A percentile compares a stretch with the other conserved stretches of the same genome.
Evolutionary conservation across 1,139 yeast species (phyloP).

Genomic region (Candida mesenterica): DNA sequence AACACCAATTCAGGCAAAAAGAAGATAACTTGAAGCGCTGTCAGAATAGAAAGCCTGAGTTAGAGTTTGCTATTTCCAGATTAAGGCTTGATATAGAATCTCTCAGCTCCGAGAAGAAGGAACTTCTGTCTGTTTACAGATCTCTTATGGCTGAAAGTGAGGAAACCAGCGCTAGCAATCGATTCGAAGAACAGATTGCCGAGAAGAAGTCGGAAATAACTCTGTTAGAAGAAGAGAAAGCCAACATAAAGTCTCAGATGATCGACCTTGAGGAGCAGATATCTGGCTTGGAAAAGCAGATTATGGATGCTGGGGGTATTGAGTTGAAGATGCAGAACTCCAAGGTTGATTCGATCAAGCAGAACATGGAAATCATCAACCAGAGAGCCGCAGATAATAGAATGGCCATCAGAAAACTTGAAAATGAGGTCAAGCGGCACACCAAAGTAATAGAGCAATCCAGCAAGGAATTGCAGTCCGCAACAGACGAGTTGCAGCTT

Average conservation of each 20-base stretch:
- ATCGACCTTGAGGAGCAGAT: slow-evolving; percentile 59
- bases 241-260: slow-evolving; percentile 52
- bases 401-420: slow-evolving; percentile 60
- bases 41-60: slow-evolving; percentile 65
- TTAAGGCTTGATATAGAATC: slow-evolving; percentile 65
- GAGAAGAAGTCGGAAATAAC: slow-evolving; percentile 38
- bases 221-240: slow-evolving; percentile 36
- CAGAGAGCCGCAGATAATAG: slow-evolving; percentile 63
- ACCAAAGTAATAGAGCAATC: slow-evolving; percentile 46
- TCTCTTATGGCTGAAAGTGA: slow-evolving; percentile 39
- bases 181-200: slow-evolving; percentile 34
- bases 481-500: slow-evolving; percentile 29
- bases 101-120: slow-evolving; percentile 46
- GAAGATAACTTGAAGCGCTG: slow-evolving; percentile 55
- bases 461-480: slow-evolving; percentile 31
- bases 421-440: slow-evolving; percentile 62
- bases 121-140: slow-evolving; percentile 36
- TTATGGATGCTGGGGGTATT: slow-evolving; percentile 92
- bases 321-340: slow-evolving; percentile 77
- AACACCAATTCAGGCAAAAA: slow-evolving; percentile 58
- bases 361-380: slow-evolving; percentile 60
- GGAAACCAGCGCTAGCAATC: slow-evolving; percentile 21
- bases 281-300: slow-evolving; percentile 62
- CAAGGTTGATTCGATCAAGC: slow-evolving; percentile 73
- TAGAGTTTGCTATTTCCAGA: slow-evolving; percentile 63